phyloP scores from a whole-genome alignment of 164 flowering plant species.

The Sextonia rubra region DNA sequence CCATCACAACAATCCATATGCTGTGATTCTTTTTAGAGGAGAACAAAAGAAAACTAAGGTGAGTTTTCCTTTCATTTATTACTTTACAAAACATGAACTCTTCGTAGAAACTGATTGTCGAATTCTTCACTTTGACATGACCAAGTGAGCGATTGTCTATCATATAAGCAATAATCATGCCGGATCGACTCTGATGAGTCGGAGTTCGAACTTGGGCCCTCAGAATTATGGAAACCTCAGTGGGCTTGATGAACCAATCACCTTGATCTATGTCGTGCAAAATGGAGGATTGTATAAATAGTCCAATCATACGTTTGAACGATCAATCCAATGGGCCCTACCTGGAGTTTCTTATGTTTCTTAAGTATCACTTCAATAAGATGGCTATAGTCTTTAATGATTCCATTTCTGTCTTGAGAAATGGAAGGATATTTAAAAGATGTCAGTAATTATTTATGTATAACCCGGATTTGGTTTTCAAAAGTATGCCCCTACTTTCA shows the following conservation, averaged over 20 bases:
- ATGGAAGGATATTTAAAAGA: too few species aligned
- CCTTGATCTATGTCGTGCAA: not conserved
- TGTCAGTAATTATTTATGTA: too few species aligned
- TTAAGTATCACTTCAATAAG: not conserved
- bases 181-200: not conserved
- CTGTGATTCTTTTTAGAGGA: slow-evolving; percentile 49
- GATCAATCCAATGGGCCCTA: not conserved
- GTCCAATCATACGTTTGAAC: not conserved
- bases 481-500: too few species aligned
- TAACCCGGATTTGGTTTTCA: too few species aligned
- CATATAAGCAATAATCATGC: not conserved
- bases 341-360: not conserved
- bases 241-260: not conserved
- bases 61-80: not conserved
- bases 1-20: slow-evolving; percentile 64
- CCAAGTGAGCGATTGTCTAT: not conserved
- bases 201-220: not conserved
- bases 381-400: too few species aligned
- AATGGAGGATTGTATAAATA: not conserved
- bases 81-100: not conserved
- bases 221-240: not conserved
- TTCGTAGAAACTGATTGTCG: not conserved
- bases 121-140: not conserved
- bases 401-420: too few species aligned
- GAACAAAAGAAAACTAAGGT: slow-evolving; percentile 71